Evolutionary conservation across 179 eudicot genomes (phyloP), one percentile per base, ranked within the genome.

Genomic region (Actinidia chinensis): DNA sequence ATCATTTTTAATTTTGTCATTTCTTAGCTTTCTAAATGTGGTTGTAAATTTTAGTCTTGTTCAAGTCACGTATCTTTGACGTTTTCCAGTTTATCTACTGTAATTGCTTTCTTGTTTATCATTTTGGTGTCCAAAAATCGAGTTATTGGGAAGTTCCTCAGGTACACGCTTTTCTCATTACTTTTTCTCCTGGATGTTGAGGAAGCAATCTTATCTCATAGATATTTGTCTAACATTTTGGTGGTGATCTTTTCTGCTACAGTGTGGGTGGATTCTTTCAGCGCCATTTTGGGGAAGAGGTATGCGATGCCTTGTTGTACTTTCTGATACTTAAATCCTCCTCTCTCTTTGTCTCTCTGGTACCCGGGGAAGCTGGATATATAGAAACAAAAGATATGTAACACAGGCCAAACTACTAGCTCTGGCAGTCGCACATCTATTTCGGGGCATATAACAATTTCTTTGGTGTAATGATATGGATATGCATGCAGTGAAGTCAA

Each of bases 261-360:
- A 95, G 98, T 56, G 98, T 95, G 61, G 92, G 91, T 70, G 93
- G 86, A 47, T 95, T 95, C 85, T 91, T 95, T 78, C 88, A 89
- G 79, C 95, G 98, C 70, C 98, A 95, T 87, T 95, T 95, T 86
- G 98, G 98, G 54, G 87, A 87, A 82, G 98, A 95, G 98, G 98
- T 95, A 78, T 67, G 54, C 51, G 17, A 28, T 75, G 50, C 74
- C 43, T 73, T 55, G 36, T 36, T 52, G 46, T n/a, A 23, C 46
- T 3, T 3, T 47, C 15, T 8, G 8, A 47, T 28, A 22, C 55
- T 28, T 17, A 3, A n/a, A n/a, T n/a, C n/a, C n/a, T n/a, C 4
- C 54, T 42, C 55, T 51, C 25, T 60, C 11, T 40, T 47, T 74
- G 23, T 78, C 40, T 71, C 4, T 6, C 13, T 58, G 43, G 23